Base-by-base conservation (phyloP, 2,329 filamentous ascomycete species). In the Coleophoma eucalyptorum region DNA sequence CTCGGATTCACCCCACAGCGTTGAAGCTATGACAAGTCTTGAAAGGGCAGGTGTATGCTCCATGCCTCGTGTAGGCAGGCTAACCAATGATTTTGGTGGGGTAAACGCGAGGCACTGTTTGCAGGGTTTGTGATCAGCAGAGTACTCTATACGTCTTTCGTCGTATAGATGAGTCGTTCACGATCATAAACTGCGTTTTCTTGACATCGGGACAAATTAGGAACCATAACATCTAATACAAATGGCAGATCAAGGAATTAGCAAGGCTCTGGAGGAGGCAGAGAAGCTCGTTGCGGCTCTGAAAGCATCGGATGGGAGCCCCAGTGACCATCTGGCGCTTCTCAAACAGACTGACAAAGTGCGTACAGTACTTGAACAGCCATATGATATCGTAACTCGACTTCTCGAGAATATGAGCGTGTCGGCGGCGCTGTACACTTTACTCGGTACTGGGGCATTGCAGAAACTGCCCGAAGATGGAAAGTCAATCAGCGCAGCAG, bases 351-450 rank as follows among this genome's bases (percentile, higher is more conserved):
- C 48, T n/a, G 46, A 53, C 43, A 50, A 52, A 20, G 51, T 62
- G 6, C 58, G 58, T 16, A 32, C 49, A 11, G 52, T 53, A 18
- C 49, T 62, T 42, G 58, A 62, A 46, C 46, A 52, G 34, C 59
- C 58, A n/a, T 60, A 59, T 35, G 59, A 62, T 40, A 47, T 48
- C 18, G 49, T 48, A 11, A 57, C 49, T 3, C 52, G 57, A 13
- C 57, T 56, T 49, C 52, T 59, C 20, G 60, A 62, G 50, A 53
- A 55, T 48, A 53, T 59, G 50, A 56, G 54, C 32, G 38, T 46
- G n/a, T 50, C 50, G 20, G 56, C 43, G 3, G 56, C 60, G 8
- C 44, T 62, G n/a, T 57, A 59, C 41, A 49, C 57, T 16, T 49
- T 61, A 19, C 32, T 59, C 19, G 53, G 53, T 18, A 56, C 51